Conservation (phyloP, 371 early-diverging fungal species). For the Nematocida ausubeli region DNA sequence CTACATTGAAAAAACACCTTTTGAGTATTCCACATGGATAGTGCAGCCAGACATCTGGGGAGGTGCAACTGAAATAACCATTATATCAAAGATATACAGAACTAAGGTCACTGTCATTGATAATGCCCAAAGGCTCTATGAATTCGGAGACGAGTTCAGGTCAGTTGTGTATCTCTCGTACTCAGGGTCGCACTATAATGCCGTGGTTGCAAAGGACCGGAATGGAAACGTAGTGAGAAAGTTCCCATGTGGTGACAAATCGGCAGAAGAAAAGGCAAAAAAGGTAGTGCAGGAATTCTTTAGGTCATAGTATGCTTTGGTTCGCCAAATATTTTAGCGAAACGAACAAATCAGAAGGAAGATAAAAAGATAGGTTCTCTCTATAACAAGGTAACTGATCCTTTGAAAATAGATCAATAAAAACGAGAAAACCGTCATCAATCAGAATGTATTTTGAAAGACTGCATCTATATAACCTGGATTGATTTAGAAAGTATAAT, state of each 20-base stretch:
- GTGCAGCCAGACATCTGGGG: slow-evolving; percentile 33
- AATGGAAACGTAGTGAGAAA: slow-evolving; percentile 7
- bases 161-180: slow-evolving; percentile 46
- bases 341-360: background rate
- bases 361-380: background rate
- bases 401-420: background rate
- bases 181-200: slow-evolving; percentile 52
- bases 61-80: slow-evolving; percentile 47
- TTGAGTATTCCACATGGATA: slow-evolving; percentile 51
- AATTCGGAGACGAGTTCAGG: slow-evolving; percentile 36
- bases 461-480: slow-evolving; percentile 3
- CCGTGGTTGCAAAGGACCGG: slow-evolving; percentile 26
- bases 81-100: slow-evolving; percentile 43
- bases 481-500: background rate
- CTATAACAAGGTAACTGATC: background rate
- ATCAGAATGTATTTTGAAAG: background rate
- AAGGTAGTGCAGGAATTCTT: slow-evolving; percentile 23
- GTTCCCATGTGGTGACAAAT: slow-evolving; percentile 35
- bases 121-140: background rate
- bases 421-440: background rate
- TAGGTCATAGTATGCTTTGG: background rate
- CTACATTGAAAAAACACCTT: slow-evolving; percentile 42
- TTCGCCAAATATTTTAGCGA: slow-evolving; percentile 9
- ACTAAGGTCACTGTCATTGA: slow-evolving; percentile 50
- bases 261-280: slow-evolving; percentile 1